These are phyloP conservation scores for Lachancea dasiensis DNA, from an alignment of 805 yeast genomes.

Conservation along the genomic window DNA sequence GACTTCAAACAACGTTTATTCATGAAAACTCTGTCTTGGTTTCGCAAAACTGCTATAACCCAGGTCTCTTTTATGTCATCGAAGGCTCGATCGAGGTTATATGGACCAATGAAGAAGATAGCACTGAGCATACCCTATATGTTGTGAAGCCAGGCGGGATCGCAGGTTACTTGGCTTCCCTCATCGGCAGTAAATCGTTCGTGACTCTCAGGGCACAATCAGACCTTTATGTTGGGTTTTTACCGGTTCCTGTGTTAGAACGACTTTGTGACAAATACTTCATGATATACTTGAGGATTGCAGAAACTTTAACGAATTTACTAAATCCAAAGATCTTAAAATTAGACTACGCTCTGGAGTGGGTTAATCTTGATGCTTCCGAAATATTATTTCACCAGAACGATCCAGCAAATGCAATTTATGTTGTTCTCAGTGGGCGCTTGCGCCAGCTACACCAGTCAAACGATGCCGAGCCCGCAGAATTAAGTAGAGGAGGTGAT, in stretches of 20 bases:
- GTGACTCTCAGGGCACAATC: constrained; percentile 60
- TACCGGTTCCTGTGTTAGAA: constrained; percentile 59
- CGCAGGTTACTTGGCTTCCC: constrained; percentile 80
- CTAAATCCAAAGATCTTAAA: constrained; percentile 62
- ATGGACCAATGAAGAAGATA: constrained; percentile 32
- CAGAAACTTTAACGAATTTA: constrained; percentile 62
- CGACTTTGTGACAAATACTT: constrained; percentile 69
- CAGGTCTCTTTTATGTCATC: constrained; percentile 75
- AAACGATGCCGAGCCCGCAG: constrained; percentile 14
- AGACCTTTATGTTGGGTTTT: constrained; percentile 62
- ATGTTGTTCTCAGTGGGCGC: constrained; percentile 83
- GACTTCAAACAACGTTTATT: constrained; percentile 49
- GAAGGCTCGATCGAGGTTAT: constrained; percentile 70
- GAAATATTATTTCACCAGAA: constrained; percentile 73
- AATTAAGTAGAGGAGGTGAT: too few species aligned
- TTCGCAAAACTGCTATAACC: constrained; percentile 56
- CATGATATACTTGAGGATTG: constrained; percentile 67
- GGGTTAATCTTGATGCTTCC: constrained; percentile 91
- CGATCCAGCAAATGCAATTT: constrained; percentile 84
- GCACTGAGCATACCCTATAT: constrained; percentile 42
- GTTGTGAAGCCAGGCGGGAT: constrained; percentile 70
- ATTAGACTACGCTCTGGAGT: constrained; percentile 87
- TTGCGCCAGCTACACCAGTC: constrained; percentile 50
- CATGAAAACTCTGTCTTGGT: constrained; percentile 52
- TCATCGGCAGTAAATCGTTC: constrained; percentile 74